Evolutionary conservation across 1,284 basidiomycete genomes (phyloP), one percentile per base, ranked within the genome.

Genomic region (Volvariella volvacea): DNA sequence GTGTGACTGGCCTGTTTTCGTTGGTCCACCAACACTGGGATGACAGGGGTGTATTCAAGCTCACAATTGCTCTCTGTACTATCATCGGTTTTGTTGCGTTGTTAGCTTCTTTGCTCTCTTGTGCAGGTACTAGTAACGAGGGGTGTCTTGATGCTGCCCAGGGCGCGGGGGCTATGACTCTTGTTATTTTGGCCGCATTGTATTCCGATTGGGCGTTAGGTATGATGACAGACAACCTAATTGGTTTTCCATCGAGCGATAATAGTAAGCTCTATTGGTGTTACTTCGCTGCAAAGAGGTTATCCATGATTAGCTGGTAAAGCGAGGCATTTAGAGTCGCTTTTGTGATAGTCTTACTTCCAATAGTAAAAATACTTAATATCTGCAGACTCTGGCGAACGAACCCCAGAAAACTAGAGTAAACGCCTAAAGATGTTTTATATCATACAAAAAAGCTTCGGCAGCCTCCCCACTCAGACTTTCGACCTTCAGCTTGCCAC

Each of bases 1-100:
- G 41, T 16, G 34, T 43, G 41, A 28, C 41, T 9, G 41, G 41
- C 15, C 19, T 43, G 15, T 38, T 43, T 30, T 43, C 41, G 15
- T 28, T 43, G 15, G 31, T 43, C n/a, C 9, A 9, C 9, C 31
- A 43, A 33, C n/a, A 43, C 31, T 16, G n/a, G 15, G 10, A 43
- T 4, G 28, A 43, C 22, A n/a, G 19, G n/a, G 28, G 41, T 19
- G 28, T 43, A 10, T 16, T 38, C 28, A 43, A n/a, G 3, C 41
- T 43, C 28, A 43, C 41, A 17, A 34, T 34, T n/a, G 30, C 14
- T 3, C 34, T 43, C 20, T 43, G 31, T 20, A 14, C 41, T 15
- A 15, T 43, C 28, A 22, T 43, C 6, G 41, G 41, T 3, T 21
- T 43, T 22, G 41, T 30, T 30, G 17, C 34, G 6, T 30, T 15